Evolutionary conservation across 306 rosid genomes (phyloP), one percentile per base, ranked within the genome.

Genomic region (Ceratonia siliqua): DNA sequence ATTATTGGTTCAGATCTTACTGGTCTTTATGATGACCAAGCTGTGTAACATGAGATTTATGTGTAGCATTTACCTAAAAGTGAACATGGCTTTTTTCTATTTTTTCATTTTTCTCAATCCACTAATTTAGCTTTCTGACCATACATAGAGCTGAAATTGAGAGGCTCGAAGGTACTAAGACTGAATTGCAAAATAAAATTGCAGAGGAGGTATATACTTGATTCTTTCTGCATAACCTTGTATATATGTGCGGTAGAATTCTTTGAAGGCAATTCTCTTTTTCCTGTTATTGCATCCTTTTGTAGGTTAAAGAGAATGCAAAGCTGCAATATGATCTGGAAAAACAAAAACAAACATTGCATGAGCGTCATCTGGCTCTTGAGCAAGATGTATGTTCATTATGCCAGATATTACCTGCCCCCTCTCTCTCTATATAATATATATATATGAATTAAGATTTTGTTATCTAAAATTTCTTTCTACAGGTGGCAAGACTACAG

Each of bases 401-500:
- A 54, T 42, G 55, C 64, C 56, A 78, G 62, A 74, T 54, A 22
- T 57, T 72, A 13, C 57, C 68, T 20, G 73, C 52, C 24, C 53
- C 10, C 24, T 52, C 69, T 30, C 5, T 18, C 63, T 39, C 18
- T 74, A 75, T 62, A 67, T 52, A 68, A 61, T 58, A 32, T 73
- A 12, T 36, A 52, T 39, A 56, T 35, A 38, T 67, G 9, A 32
- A 72, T 72, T 66, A 28, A 41, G 85, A 76, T 77, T 43, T 21
- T 22, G 42, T 59, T 58, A 57, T 48, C 72, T 25, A 62, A 57
- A 21, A 4, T 28, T 50, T 72, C 20, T 33, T 57, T 79, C 39
- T 62, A 61, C 79, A 95, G 99, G 93, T 95, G 39, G 96, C 86
- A 65, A 89, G 78, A 82, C 82, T 95, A 54, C 89, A 88, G 56